Evolutionary conservation across 2,329 filamentous ascomycete genomes (phyloP).

Genomic region (Neofusicoccum sp.): DNA sequence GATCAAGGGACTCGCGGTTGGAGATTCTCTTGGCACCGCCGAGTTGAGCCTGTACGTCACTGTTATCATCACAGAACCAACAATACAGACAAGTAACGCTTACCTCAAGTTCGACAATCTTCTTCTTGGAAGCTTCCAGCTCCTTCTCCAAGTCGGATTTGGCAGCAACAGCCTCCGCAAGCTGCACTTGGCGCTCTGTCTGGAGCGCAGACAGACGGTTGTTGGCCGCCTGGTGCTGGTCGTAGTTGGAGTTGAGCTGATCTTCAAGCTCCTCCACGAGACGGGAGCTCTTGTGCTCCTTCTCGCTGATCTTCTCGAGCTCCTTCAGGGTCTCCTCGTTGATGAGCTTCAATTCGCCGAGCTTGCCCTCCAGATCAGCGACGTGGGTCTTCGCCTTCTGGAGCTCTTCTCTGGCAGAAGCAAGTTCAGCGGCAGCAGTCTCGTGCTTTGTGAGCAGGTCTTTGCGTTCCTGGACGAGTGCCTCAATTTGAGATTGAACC

Average conservation of each 20-base stretch:
- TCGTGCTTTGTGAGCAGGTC: conserved; percentile 43
- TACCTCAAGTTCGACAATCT: conserved; percentile 77
- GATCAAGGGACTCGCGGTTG: conserved; percentile 46
- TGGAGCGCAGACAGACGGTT: conserved; percentile 76
- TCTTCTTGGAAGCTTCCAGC: conserved; percentile 74
- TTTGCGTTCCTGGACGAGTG: conserved; percentile 46
- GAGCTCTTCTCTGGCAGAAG: conserved; percentile 43
- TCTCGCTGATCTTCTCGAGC: conserved; percentile 55
- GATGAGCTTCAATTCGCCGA: conserved; percentile 46
- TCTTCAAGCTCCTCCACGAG: conserved; percentile 96
- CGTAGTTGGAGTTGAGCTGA: conserved; percentile 91
- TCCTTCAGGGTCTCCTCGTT: conserved; percentile 58
- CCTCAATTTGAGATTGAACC: conserved; percentile 43
- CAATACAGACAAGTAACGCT: conserved; percentile 27
- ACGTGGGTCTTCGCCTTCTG: conserved; percentile 39
- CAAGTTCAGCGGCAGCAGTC: conserved; percentile 43
- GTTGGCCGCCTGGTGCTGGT: conserved; percentile 80
- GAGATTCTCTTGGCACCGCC: conserved; percentile 54
- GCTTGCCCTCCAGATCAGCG: conserved; percentile 41
- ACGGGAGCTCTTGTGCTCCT: conserved; percentile 87
- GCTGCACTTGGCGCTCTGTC: conserved; percentile 44
- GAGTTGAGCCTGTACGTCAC: conserved; percentile 55
- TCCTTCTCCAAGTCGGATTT: conserved; percentile 54
- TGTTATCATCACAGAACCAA: conserved; percentile 26
- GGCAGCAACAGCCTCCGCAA: conserved; percentile 40